Percentiles rank a stretch among this genome's conserved stretches.
phyloP scores from a whole-genome alignment of 2,329 filamentous ascomycete genomes.

The Trichoderma breve region DNA sequence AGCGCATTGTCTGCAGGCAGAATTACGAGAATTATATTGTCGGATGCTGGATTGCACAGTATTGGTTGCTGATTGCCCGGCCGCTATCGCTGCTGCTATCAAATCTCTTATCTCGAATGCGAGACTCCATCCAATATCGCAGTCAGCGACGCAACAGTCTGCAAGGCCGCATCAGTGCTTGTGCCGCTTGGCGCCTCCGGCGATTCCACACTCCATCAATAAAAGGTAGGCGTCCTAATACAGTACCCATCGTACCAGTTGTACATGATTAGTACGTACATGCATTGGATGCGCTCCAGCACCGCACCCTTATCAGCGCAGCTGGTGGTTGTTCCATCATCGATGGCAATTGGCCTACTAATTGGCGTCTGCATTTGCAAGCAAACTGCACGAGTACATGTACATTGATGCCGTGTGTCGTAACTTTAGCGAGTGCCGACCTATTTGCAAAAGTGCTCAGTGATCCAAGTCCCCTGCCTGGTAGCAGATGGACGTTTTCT shows the following conservation, averaged over 20 bases:
- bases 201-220: background rate
- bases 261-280: background rate
- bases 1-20: background rate
- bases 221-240: background rate
- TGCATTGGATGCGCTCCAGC: constrained; percentile 4
- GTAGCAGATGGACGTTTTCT: background rate
- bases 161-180: background rate
- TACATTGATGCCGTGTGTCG: background rate
- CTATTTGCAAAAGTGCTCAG: background rate
- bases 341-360: background rate
- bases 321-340: background rate
- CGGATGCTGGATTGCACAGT: background rate
- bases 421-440: background rate
- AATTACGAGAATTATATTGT: background rate
- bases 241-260: background rate
- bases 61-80: background rate
- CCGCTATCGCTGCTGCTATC: constrained; percentile 6
- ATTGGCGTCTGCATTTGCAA: background rate
- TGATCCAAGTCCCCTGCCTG: background rate
- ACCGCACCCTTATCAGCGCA: constrained; percentile 11
- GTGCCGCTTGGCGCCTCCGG: background rate
- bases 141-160: background rate
- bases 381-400: background rate
- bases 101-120: background rate
- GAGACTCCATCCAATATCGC: background rate